Conservation (phyloP, 108 stramenopile species). For the Skeletonema menzelii region DNA sequence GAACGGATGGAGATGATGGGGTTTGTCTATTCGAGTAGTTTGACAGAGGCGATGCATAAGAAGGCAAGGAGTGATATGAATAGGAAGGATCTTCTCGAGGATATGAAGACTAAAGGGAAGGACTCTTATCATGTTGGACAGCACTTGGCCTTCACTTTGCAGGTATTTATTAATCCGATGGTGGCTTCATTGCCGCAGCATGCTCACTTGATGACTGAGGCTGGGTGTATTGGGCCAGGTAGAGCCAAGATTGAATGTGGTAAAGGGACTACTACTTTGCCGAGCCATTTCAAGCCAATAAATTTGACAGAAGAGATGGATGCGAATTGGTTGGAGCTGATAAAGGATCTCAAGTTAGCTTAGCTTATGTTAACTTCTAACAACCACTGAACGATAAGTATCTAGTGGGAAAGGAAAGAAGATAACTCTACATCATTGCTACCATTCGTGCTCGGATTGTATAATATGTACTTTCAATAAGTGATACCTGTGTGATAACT, state of each 20-base stretch:
- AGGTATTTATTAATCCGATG: conserved; percentile 58
- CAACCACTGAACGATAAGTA: too few species aligned
- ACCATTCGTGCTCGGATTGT: too few species aligned
- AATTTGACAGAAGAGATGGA: conserved; percentile 36
- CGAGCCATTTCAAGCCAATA: conserved; percentile 36
- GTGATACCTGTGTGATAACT: too few species aligned
- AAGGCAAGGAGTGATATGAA: conserved; percentile 38
- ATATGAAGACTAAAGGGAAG: conserved; percentile 18
- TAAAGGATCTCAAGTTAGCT: conserved; percentile 27
- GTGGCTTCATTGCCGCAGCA: conserved; percentile 61
- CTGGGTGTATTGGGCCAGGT: conserved; percentile 31
- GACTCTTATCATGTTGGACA: conserved; percentile 37
- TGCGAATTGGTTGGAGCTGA: conserved; percentile 33
- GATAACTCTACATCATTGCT: too few species aligned
- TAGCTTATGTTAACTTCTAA: too few species aligned
- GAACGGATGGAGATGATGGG: conserved; percentile 61
- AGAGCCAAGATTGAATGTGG: conserved; percentile 22
- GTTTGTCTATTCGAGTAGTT: conserved; percentile 45
- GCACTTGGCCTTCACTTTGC: conserved; percentile 47
- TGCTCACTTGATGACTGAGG: conserved; percentile 61
- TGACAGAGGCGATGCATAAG: conserved; percentile 42
- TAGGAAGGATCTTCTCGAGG: conserved; percentile 13
- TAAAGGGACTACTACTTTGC: conserved; percentile 17
- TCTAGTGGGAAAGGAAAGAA: too few species aligned
- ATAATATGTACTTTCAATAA: too few species aligned